Evolutionary conservation across 225 moss, liverwort and hornwort genomes (phyloP), one percentile per base, ranked within the genome.

Genomic region (Anthoceros angustus): DNA sequence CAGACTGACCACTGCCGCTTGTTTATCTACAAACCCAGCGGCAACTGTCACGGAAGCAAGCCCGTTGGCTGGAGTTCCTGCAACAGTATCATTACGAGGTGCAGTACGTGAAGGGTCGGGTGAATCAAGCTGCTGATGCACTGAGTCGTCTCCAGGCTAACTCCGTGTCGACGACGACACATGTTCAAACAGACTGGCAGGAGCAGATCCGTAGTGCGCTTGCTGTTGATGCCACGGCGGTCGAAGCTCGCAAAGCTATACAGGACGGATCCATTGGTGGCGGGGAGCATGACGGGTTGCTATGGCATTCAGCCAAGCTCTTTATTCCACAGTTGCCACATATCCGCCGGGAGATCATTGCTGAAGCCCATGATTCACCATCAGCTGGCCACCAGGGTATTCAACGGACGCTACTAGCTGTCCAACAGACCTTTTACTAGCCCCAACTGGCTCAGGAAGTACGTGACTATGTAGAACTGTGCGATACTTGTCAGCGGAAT

Each of bases 21-120:
- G 43, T 26, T 5, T 67, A 45, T 25, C 32, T 67, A 45, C 25
- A 43, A 10, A 67, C 67, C 18, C 67, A 67, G 48, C 41, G 43
- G 14, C n/a, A 23, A 8, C 25, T 67, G 20, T 43, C 23, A 32
- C 26, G 66, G 42, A 66, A 10, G 39, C 66, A 66, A 40, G 14
- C 40, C 15, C 40, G 66, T 0, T 66, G 66, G 66, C 12, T 66
- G 66, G 66, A 66, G 42, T 8, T 39, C 7, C 21, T 66, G n/a
- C 55, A 68, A 68, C 45, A 68, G 20, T 68, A 10, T 38, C 25
- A 39, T 60, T 68, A 25, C 20, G 24, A 6, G 3, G 61, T 61
- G 12, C 2, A 68, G n/a, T 60, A 68, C 60, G 24, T 68, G 4
- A 50, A 50, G 25, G 68, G 50, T 5, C 32, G 41, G 39, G 68